Percentiles rank a stretch among this genome's conserved stretches.
phyloP scores from a whole-genome alignment of 176 grass and related monocot genomes.

The Oryza brachyantha region DNA sequence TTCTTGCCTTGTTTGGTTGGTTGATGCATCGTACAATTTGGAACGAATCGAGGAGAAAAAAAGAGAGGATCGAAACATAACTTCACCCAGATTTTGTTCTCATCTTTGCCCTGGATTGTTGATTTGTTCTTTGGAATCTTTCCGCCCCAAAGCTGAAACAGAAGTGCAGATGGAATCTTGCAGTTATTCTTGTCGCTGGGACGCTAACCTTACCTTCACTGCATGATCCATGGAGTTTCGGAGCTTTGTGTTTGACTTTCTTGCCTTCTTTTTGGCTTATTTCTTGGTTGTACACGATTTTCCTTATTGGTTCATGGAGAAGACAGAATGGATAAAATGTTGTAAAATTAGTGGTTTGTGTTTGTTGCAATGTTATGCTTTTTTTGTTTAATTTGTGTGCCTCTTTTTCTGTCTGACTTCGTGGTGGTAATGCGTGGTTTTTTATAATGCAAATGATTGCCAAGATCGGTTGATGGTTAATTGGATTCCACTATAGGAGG shows the following conservation, averaged over 20 bases:
- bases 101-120: not conserved
- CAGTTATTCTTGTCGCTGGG: conserved; percentile 17
- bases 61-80: not conserved
- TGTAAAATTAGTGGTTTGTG: not conserved
- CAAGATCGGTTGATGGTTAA: conserved; percentile 35
- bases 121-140: conserved; percentile 23
- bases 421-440: conserved; percentile 21
- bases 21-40: conserved; percentile 13
- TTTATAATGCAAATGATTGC: conserved; percentile 35
- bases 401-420: not conserved
- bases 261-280: conserved; percentile 26
- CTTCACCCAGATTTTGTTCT: conserved; percentile 22
- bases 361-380: conserved; percentile 20
- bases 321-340: conserved; percentile 17
- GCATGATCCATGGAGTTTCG: conserved; percentile 11
- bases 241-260: conserved; percentile 29
- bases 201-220: conserved; percentile 5
- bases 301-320: not conserved
- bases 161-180: conserved; percentile 30
- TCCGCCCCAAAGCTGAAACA: conserved; percentile 26
- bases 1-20: not conserved
- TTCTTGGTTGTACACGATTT: conserved; percentile 8
- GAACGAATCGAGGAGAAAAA: not conserved
- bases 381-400: not conserved
- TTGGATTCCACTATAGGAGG: conserved; percentile 55